Percentiles rank a stretch among this genome's conserved stretches.
These are phyloP conservation scores for Blastocrithidia nonstop DNA, from an alignment of 208 protist genomes.

Conservation along the genomic window DNA sequence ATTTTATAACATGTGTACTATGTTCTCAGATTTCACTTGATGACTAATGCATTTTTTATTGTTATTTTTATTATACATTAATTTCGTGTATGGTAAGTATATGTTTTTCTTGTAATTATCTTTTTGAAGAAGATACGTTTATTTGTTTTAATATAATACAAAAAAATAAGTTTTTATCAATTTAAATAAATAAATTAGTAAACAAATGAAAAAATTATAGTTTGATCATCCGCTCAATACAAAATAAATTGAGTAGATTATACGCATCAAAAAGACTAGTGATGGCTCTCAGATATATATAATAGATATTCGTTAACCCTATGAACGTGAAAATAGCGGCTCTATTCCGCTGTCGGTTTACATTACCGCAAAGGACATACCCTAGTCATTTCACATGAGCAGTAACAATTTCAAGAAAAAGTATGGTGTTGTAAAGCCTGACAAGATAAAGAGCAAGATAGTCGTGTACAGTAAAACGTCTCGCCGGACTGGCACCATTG, in stretches of 20 bases:
- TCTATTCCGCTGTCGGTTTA: conserved; percentile 30
- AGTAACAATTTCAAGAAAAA: conserved; percentile 18
- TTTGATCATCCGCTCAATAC: conserved; percentile 3
- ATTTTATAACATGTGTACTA: background rate
- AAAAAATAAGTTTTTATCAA: background rate
- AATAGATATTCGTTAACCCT: conserved; percentile 39
- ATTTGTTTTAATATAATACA: background rate
- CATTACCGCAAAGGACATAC: conserved; percentile 31
- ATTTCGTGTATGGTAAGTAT: background rate
- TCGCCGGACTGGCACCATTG: background rate
- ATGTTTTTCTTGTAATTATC: background rate
- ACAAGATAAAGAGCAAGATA: conserved; percentile 28
- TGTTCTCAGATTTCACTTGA: background rate
- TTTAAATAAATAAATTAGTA: background rate
- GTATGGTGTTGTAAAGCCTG: conserved; percentile 34
- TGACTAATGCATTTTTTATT: conserved; percentile 1
- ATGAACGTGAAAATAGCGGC: conserved; percentile 24
- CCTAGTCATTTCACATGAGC: conserved; percentile 26
- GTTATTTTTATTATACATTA: background rate
- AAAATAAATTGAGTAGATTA: conserved; percentile 40
- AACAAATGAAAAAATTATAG: background rate
- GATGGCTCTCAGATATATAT: conserved; percentile 20
- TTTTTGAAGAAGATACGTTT: background rate
- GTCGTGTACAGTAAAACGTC: conserved; percentile 21
- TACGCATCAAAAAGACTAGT: conserved; percentile 26